phyloP scores from a whole-genome alignment of 495 filamentous ascomycete species.

The Neurospora sp. region DNA sequence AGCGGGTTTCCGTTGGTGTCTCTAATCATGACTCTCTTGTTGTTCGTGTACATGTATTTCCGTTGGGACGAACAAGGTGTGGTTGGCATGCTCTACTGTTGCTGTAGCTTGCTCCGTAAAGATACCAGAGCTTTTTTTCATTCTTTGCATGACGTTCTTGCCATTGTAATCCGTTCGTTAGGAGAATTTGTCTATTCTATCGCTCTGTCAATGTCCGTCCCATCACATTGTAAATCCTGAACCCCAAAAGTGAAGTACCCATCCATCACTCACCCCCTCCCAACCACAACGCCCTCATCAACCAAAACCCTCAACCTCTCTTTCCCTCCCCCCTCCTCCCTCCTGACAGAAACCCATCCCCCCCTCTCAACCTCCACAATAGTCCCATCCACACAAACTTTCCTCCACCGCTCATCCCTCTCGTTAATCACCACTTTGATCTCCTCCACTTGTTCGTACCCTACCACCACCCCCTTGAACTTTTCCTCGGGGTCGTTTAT shows the following conservation, averaged over 20 bases:
- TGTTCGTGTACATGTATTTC: not conserved
- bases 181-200: too few species aligned
- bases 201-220: too few species aligned
- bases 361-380: conserved; percentile 61
- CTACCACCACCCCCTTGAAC: conserved; percentile 43
- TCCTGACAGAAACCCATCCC: conserved; percentile 58
- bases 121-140: not conserved
- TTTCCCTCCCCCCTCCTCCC: conserved; percentile 8
- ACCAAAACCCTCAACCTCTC: conserved; percentile 27
- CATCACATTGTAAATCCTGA: too few species aligned
- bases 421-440: conserved; percentile 58
- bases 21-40: not conserved
- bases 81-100: not conserved
- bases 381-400: conserved; percentile 81
- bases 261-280: not conserved
- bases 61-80: not conserved
- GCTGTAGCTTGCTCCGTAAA: not conserved
- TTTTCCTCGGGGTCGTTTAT: conserved; percentile 16
- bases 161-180: too few species aligned
- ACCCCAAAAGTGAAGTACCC: not conserved
- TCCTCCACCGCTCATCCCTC: conserved; percentile 57
- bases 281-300: conserved; percentile 4
- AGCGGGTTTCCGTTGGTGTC: not conserved
- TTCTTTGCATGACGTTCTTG: not conserved
- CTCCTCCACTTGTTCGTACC: conserved; percentile 55